Base-by-base conservation (phyloP, 2,329 filamentous ascomycete genomes). In the Penicillium sp. region DNA sequence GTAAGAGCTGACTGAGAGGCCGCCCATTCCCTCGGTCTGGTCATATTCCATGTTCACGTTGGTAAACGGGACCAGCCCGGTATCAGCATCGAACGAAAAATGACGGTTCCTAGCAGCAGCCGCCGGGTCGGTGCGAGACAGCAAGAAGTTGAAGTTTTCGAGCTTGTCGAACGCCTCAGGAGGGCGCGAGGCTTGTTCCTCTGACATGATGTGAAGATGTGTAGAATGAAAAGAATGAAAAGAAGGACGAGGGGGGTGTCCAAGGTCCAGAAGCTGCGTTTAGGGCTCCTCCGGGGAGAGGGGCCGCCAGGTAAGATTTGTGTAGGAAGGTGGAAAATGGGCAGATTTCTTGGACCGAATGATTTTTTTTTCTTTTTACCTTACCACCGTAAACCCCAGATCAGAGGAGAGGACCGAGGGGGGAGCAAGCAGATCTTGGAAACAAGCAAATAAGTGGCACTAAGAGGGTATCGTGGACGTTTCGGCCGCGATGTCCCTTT, bases 1-100 rank as follows among this genome's bases (percentile, higher is more conserved):
- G 56, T 74, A 74, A 31, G 71, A 74, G 56, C 70, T 73, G 60
- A 74, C 71, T 28, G 71, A 74, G 10, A 74, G 54, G 21, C 71
- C 71, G 29, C 71, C 71, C 64, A 73, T 66, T 46, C 71, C 71
- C 49, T 74, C 71, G 2, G 71, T 73, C 49, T 71, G 71, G 46
- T 74, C 71, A 51, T 72, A 73, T 49, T 73, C 68, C 68, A 73
- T 70, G 47, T 64, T 68, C 54, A 66, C 54, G 48, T 66, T 69
- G 53, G 64, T 54, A 42, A 68, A 62, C 28, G 68, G 63, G 47
- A 65, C 62, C 59, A 70, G 61, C 52, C 64, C 65, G 24, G 65
- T 52, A 45, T 73, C 71, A 26, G 70, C 62, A 53, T 73, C 70
- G 48, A 73, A 70, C 9, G 71, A 73, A 55, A 72, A 73, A 23